Base-by-base conservation (phyloP, 164 flowering plant species). In the Kalanchoe fedtschenkoi region DNA sequence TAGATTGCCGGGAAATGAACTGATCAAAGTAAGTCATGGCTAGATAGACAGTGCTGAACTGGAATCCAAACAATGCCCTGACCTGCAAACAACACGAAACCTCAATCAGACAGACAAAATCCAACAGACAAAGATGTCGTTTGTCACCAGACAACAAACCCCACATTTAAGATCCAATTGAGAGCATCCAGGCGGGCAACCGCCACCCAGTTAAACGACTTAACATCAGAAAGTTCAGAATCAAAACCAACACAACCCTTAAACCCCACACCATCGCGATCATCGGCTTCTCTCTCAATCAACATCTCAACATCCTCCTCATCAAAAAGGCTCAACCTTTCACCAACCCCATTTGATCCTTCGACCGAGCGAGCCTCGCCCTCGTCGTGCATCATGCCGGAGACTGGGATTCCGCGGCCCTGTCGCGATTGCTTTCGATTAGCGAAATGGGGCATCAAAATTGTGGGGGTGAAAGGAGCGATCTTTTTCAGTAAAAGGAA, bases 241-340 rank as follows among this genome's bases (percentile, higher is more conserved):
- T 51, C 56, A 51, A 51, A 51, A 24, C 11, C 32, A 51, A 51
- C n/a, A n/a, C n/a, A 51, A 26, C 56, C 56, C 56, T 51, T 51
- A 51, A 51, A 51, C 56, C 56, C 56, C 56, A 51, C 56, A 47
- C 8, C 54, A 47, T 4, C 54, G 24, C 8, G 10, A 51, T 26
- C 56, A 26, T 17, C 32, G 4, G 5, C 32, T 17, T 51, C 56
- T 22, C 28, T 51, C 13, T 7, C 56, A 51, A 51, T 51, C 56
- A 51, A 51, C 56, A 51, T 26, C 56, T 24, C 32, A 51, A 51
- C 32, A 51, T 51, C 24, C 56, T 51, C 56, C 30, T 51, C 56
- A 51, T 51, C 56, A 51, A 51, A n/a, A 51, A 51, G 26, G 26
- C 14, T 17, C 3, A 51, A 17, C 0, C 56, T 51, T 51, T 51